Evolutionary conservation across 345 rosid genomes (phyloP), one percentile per base, ranked within the genome.

Genomic region (Pugionium dolabratum): DNA sequence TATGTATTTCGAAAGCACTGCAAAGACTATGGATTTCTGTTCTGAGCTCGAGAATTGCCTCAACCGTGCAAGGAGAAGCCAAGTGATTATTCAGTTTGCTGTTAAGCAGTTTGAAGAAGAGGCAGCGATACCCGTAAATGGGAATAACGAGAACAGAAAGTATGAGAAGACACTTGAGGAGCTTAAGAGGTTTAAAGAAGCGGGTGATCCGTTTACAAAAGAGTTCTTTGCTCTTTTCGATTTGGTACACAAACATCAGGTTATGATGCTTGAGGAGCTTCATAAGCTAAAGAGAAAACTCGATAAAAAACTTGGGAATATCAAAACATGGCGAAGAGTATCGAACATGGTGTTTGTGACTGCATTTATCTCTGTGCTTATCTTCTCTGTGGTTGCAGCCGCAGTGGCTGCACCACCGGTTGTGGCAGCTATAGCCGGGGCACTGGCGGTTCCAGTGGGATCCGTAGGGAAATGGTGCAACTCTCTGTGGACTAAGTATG

Each of bases 351-450:
- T 93, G 62, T 90, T 93, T 53, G 88, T 81, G 4, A 66, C 97
- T 3, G 81, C 83, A 2, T 84, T 90, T 37, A 81, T 93, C 11
- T 80, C 97, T 27, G 89, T 86, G 4, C 65, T 90, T 77, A 83
- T 90, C 48, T 78, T 90, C 77, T 86, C 98, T 0, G 96, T 93
- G 25, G 94, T 88, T 64, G 97, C 98, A 58, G 97, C 92, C 49
- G 89, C 97, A 4, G 60, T 88, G 61, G 82, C 95, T 27, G 90
- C 90, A 6, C 97, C 97, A 0, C 94, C 96, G 11, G 72, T 90
- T 18, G 66, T 85, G 6, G 78, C 78, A 4, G 94, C 94, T 31
- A 47, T 90, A 50, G 96, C 88, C 0, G 85, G 87, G 46, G 98
- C 89, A 2, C 36, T 93, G 54, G 56, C 89, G 4, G 88, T 80